Base-by-base conservation (phyloP, 2,329 filamentous ascomycete genomes). In the Arthrobotrys musiformis region DNA sequence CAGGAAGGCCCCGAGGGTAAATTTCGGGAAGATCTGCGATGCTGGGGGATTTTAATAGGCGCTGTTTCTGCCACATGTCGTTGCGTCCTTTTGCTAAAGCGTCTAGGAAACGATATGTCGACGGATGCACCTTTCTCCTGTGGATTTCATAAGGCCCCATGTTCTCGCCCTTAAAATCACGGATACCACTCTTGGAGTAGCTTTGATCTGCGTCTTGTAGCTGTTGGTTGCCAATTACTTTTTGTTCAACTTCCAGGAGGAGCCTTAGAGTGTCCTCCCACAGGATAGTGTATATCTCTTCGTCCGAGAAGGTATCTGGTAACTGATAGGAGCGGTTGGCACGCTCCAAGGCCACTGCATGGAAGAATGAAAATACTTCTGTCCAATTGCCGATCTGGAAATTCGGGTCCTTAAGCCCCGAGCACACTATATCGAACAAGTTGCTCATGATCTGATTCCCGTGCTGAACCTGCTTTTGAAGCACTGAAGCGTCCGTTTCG, bases 21-120 rank as follows among this genome's bases (percentile, higher is more conserved):
- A 15, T 15, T 11, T 26, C 46, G 0, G 68, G 13, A 0, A 72
- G 46, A 1, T 35, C 8, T 37, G 19, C 46, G 4, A 72, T 37
- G 2, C 35, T 48, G 11, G 19, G 54, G 19, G 11, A 37, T 40
- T 58, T 48, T 15, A 19, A 48, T 19, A 48, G 17, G 19, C 68
- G 40, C 7, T 35, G 42, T 19, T 37, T 48, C 5, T 13, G 35
- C 68, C 68, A 72, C 1, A 72, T 7, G 13, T 46, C 58, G 37
- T 72, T 24, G 5, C 68, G 44, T 22, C 24, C 48, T 28, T 72
- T 44, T 4, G 68, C 68, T 11, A 64, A 37, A 1, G 24, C 17
- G 52, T 72, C 68, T 4, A 72, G 24, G 11, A 72, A 72, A 30
- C 58, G 58, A 33, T 46, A 62, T 7, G 48, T 26, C 11, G 58